Percentiles rank a stretch among this genome's conserved stretches.
phyloP scores from a whole-genome alignment of 768 basidiomycete species.

The Pleurotus ostreatus region DNA sequence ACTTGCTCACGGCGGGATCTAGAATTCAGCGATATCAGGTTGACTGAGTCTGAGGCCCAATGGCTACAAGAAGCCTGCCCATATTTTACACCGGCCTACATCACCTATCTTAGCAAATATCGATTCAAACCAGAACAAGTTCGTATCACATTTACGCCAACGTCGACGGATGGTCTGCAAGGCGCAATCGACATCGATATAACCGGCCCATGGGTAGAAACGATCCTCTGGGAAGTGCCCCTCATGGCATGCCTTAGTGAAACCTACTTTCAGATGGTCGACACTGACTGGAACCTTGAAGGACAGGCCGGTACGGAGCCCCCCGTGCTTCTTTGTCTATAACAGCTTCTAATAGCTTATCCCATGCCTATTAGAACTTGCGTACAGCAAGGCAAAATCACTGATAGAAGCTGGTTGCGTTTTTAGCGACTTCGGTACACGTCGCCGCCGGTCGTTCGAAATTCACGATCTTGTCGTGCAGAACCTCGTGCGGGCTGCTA shows the following conservation, averaged over 20 bases:
- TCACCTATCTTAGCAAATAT: constrained; percentile 69
- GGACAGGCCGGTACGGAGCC: constrained; percentile 61
- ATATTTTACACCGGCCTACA: constrained; percentile 67
- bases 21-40: constrained; percentile 67
- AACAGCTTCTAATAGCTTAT: neutral
- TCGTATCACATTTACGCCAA: constrained; percentile 57
- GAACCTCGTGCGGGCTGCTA: constrained; percentile 61
- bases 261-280: constrained; percentile 73
- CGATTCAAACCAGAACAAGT: constrained; percentile 78
- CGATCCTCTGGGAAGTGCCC: constrained; percentile 95
- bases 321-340: neutral
- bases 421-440: constrained; percentile 87
- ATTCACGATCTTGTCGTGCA: constrained; percentile 77
- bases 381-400: constrained; percentile 65
- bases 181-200: constrained; percentile 75
- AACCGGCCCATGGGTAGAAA: constrained; percentile 71
- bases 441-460: constrained; percentile 69
- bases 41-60: constrained; percentile 56
- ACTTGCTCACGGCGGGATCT: constrained; percentile 1
- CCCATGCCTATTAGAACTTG: constrained; percentile 45
- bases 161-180: constrained; percentile 38
- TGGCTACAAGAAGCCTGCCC: constrained; percentile 73
- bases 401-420: constrained; percentile 62
- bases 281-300: constrained; percentile 83
- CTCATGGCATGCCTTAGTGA: constrained; percentile 92